Base-by-base conservation (phyloP, 768 basidiomycete genomes). In the Rhizopogon rudus region DNA sequence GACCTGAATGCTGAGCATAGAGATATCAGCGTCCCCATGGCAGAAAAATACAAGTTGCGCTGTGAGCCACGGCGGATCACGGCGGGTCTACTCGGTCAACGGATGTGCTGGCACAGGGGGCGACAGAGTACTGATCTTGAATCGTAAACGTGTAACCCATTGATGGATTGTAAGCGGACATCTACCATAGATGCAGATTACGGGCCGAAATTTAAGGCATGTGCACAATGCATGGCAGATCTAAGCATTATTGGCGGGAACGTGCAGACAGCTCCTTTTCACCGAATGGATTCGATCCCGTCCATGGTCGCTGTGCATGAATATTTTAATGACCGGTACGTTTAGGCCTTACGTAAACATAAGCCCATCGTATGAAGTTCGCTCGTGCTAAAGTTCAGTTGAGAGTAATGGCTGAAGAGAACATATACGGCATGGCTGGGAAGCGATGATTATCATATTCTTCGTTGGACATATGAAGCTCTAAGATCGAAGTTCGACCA, bases 311-410 rank as follows among this genome's bases (percentile, higher is more conserved):
- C 44, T 56, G 43, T 59, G 44, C 17, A 14, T 49, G 40, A 51
- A 51, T 33, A 45, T 29, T 56, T 65, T 60, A 65, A 65, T 67
- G 57, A 67, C 64, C 65, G 65, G 52, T 51, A 42, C 4, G 3
- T 22, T 20, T 16, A 31, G 42, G 28, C 31, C 40, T 52, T 33
- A 51, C 50, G 22, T 46, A 17, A 44, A 33, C 10, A 45, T 41
- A 40, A 28, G 17, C 16, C 29, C 10, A 20, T 51, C 10, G 17
- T 28, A 50, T 35, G 48, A 55, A 40, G 28, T 16, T 29, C 8
- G 28, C 28, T 40, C 40, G n/a, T n/a, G 40, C 16, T 40, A 40
- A 44, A 29, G 16, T 25, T 44, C 43, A 10, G 10, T 17, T 9
- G 41, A 20, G n/a, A 41, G 17, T 10, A 16, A 16, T 28, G 28